A percentile compares a stretch with the other conserved stretches of the same genome.
phyloP scores from a whole-genome alignment of 371 early-diverging fungal genomes.

The Cokeromyces recurvatus region DNA sequence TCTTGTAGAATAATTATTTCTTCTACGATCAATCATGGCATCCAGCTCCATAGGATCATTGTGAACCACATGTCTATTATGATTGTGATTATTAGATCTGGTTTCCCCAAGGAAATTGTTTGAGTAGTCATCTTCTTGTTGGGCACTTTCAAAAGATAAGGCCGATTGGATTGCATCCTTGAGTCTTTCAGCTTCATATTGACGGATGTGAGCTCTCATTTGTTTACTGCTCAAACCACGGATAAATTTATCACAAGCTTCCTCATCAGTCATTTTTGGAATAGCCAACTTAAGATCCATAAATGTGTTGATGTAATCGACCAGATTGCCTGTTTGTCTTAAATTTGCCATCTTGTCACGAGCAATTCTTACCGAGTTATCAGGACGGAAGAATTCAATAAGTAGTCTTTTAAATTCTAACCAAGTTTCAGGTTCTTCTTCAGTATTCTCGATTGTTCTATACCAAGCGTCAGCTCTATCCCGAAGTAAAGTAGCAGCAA shows the following conservation, averaged over 20 bases:
- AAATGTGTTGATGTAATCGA: conserved; percentile 3
- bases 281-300: conserved; percentile 3
- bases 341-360: conserved; percentile 3
- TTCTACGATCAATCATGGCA: neutral
- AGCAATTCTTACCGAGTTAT: neutral
- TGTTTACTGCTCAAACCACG: neutral
- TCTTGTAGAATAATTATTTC: neutral
- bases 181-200: conserved; percentile 63
- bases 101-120: no score
- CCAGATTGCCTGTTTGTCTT: conserved; percentile 3
- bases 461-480: conserved; percentile 2
- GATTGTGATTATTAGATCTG: no score
- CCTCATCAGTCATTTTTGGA: conserved; percentile 2
- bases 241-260: conserved; percentile 6
- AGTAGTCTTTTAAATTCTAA: neutral
- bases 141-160: conserved; percentile 1
- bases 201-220: conserved; percentile 5
- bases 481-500: neutral
- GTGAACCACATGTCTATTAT: no score
- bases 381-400: conserved; percentile 5
- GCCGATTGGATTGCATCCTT: neutral
- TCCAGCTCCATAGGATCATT: neutral
- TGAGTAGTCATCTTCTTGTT: neutral
- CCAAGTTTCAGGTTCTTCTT: neutral
- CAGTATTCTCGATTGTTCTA: neutral